phyloP scores from a whole-genome alignment of 192 early-diverging fungal species.

The Lunasporangiospora selenospora region DNA sequence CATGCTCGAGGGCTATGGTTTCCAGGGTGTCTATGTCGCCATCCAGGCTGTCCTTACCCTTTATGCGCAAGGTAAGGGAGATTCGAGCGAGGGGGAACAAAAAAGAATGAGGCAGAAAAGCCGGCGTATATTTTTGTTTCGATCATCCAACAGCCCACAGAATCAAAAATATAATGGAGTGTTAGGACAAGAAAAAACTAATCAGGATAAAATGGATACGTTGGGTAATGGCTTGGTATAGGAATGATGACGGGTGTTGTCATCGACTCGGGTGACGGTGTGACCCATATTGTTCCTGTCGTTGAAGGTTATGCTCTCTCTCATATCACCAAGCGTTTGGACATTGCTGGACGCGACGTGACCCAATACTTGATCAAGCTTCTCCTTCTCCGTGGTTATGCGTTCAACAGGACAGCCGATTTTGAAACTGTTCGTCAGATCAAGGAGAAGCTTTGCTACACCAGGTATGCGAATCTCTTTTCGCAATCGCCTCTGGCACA shows the following conservation, averaged over 20 bases:
- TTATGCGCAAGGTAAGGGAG: conserved; percentile 89
- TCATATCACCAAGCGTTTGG: conserved; percentile 87
- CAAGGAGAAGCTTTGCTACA: conserved; percentile 98
- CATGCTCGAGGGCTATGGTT: conserved; percentile 98
- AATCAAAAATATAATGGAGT: not conserved
- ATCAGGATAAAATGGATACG: not conserved
- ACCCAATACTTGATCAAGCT: conserved; percentile 98
- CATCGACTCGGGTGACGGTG: conserved; percentile 98
- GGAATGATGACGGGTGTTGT: conserved; percentile 95
- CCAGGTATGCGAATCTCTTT: conserved; percentile 67
- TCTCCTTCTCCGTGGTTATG: conserved; percentile 91
- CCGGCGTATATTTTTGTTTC: too few relatives aligned
- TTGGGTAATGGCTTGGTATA: too few relatives aligned
- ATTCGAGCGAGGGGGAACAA: not conserved
- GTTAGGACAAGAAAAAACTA: not conserved
- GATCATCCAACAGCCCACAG: not conserved
- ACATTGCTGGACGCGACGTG: conserved; percentile 96
- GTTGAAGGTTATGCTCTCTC: conserved; percentile 94
- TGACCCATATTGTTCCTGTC: conserved; percentile 99
- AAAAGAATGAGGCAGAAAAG: too few relatives aligned
- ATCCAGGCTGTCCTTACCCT: conserved; percentile 98
- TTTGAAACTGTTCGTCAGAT: conserved; percentile 98
- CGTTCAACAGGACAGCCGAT: conserved; percentile 97
- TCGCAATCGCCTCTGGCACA: too few relatives aligned
- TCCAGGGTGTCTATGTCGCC: conserved; percentile 91